Base-by-base conservation (phyloP, 2,329 filamentous ascomycete genomes). In the Cryphonectria japonica region DNA sequence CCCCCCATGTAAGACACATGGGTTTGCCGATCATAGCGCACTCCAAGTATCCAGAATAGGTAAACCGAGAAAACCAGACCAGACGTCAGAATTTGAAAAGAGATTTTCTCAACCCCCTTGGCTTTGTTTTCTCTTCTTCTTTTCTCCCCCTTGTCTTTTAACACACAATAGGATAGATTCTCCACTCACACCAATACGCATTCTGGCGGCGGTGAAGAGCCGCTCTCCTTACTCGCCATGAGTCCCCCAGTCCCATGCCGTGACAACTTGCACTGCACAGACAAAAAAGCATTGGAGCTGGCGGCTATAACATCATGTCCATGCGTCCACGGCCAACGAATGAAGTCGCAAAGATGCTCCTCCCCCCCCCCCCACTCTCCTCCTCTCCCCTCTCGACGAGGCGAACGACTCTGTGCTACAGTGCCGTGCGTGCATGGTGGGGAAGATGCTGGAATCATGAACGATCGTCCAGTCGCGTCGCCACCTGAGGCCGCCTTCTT, bases 201-300 rank as follows among this genome's bases (percentile, higher is more conserved):
- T 61, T 39, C 34, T 34, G 32, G 59, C 32, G 54, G 54, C 54
- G 54, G 54, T 59, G 54, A 59, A 32, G 29, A 50, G 54, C 54
- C 29, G 57, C 16, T 34, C 57, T 34, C 57, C 57, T 60, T 59
- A 59, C 52, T 59, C 14, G 54, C 54, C 19, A 32, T 59, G 37
- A 8, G 26, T 14, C 14, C 26, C 57, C 59, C 59, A 61, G 59
- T 14, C 59, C 39, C 39, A 19, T 50, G 26, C 22, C 34, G 32
- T 61, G 32, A 61, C 29, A 11, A n/a, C 4, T 16, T 39, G 26
- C 57, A 19, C 22, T 39, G 59, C 59, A n/a, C 59, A 50, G 46
- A 50, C 46, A 11, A 11, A 50, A 46, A 50, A 50, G 46, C 46
- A 50, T 8, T 50, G 46, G 46, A 22, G 7, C 46, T 61, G 32